Conservation (phyloP, 257 asterid species). For the Petrea volubilis region DNA sequence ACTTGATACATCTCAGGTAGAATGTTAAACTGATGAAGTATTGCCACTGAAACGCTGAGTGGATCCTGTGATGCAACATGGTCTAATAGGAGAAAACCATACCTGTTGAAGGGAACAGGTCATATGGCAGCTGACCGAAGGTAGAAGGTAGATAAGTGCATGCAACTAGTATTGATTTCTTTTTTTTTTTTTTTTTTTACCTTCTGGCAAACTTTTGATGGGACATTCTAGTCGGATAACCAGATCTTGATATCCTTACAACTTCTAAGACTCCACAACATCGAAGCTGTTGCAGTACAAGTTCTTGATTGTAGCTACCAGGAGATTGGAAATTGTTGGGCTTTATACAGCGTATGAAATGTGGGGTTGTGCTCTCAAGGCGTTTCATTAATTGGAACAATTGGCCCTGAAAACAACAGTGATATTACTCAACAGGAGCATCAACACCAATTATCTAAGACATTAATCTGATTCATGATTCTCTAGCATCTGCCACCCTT, state of each 20-base stretch:
- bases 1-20: conserved; percentile 99
- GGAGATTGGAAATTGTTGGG: conserved; percentile 89
- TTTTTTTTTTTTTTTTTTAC: conserved; percentile 37
- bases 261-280: conserved; percentile 99
- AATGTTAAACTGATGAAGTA: conserved; percentile 95
- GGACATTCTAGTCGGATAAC: conserved; percentile 92
- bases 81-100: conserved; percentile 89
- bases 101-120: conserved; percentile 53
- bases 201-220: conserved; percentile 97
- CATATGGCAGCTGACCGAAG: conserved; percentile 13
- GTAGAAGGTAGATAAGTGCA: not conserved
- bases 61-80: conserved; percentile 97
- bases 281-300: conserved; percentile 86
- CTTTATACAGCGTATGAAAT: conserved; percentile 97
- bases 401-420: conserved; percentile 59
- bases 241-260: conserved; percentile 97
- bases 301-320: conserved; percentile 76
- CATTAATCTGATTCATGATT: too few relatives aligned
- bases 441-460: not conserved
- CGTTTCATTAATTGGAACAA: conserved; percentile 93
- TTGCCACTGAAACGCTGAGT: conserved; percentile 91
- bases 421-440: conserved; percentile 14
- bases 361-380: conserved; percentile 90
- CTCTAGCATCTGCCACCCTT: too few relatives aligned
- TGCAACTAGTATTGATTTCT: too few relatives aligned